phyloP scores from a whole-genome alignment of 2,329 filamentous ascomycete genomes.

The Aulographum hederae region DNA sequence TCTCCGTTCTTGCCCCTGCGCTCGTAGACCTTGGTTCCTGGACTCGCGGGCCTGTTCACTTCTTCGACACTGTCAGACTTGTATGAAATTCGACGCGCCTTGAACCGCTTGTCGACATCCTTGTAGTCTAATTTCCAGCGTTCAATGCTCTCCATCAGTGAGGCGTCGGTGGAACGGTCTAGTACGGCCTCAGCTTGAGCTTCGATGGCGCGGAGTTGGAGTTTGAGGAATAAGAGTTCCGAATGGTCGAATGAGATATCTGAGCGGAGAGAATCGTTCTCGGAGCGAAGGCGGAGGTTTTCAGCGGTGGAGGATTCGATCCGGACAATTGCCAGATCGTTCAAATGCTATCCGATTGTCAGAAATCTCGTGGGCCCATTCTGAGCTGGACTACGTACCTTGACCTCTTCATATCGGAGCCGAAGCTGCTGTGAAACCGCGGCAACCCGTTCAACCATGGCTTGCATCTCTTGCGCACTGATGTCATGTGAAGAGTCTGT shows the following conservation, averaged over 20 bases:
- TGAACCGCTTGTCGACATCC: constrained; percentile 11
- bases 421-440: constrained; percentile 1
- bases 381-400: too few species aligned
- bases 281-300: constrained; percentile 13
- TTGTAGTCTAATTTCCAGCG: constrained; percentile 17
- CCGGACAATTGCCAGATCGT: constrained; percentile 11
- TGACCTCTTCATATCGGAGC: constrained; percentile 5
- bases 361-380: constrained; percentile 6
- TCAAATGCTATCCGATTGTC: too few species aligned
- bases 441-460: constrained; percentile 3
- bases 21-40: background rate
- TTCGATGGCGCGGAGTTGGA: constrained; percentile 19
- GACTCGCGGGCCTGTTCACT: background rate
- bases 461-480: constrained; percentile 1
- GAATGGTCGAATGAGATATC: constrained; percentile 20
- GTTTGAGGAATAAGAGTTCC: constrained; percentile 19
- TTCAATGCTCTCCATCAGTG: constrained; percentile 13
- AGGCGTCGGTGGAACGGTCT: background rate
- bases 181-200: constrained; percentile 9
- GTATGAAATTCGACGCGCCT: constrained; percentile 1
- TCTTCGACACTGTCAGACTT: background rate
- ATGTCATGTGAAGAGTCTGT: background rate
- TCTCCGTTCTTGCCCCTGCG: too few species aligned
- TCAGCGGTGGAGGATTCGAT: constrained; percentile 14
- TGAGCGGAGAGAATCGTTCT: constrained; percentile 18